phyloP scores from a whole-genome alignment of 2,329 filamentous ascomycete genomes.

The Cladosporium sp. region DNA sequence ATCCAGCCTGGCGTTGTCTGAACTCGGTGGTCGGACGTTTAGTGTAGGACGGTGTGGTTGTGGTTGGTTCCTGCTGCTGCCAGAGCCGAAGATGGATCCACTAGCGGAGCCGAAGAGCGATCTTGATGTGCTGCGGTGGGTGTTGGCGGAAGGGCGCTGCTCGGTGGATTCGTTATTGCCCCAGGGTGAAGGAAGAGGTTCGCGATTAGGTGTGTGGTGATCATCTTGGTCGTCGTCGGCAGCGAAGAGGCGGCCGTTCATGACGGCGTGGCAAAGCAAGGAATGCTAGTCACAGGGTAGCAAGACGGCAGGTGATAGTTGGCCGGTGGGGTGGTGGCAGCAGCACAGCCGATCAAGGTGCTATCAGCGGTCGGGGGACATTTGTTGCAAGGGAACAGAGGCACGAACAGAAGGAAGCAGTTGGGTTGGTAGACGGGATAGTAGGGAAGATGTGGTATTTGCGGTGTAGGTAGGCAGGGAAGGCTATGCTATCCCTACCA shows the following conservation, averaged over 20 bases:
- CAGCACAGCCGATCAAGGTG: constrained; percentile 1
- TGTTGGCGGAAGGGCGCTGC: background rate
- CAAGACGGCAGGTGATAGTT: constrained; percentile 3
- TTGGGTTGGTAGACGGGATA: background rate
- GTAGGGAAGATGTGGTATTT: background rate
- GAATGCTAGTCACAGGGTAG: constrained; percentile 14
- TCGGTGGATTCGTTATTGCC: background rate
- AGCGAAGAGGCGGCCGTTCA: constrained; percentile 10
- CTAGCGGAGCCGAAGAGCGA: constrained; percentile 25
- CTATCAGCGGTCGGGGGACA: background rate
- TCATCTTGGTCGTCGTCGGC: constrained; percentile 16
- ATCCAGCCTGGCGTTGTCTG: constrained; percentile 19
- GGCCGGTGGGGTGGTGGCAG: constrained; percentile 11
- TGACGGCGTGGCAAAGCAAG: constrained; percentile 10
- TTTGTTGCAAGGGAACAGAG: background rate
- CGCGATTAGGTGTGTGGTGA: background rate
- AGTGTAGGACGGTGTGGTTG: constrained; percentile 14
- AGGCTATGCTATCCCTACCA: background rate
- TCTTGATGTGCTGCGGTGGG: constrained; percentile 26
- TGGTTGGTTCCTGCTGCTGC: constrained; percentile 5
- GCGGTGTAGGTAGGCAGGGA: background rate
- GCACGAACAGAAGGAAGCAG: background rate
- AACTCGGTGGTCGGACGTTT: constrained; percentile 15
- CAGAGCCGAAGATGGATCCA: constrained; percentile 24
- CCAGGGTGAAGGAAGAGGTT: constrained; percentile 8